Base-by-base conservation (phyloP, 345 rosid genomes). In the Brassica cretica region DNA sequence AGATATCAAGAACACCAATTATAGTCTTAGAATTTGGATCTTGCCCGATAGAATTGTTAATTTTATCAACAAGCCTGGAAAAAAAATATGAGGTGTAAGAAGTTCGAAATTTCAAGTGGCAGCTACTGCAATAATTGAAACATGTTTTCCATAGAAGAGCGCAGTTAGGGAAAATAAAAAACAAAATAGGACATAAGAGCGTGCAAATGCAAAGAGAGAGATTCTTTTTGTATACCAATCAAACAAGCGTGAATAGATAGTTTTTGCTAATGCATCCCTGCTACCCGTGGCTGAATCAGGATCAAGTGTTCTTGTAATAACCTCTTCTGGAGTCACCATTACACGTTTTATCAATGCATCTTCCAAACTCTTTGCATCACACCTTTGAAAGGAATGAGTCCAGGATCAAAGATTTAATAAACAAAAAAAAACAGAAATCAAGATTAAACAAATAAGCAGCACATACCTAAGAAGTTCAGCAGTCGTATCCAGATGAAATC, bases 291-390 rank as follows among this genome's bases (percentile, higher is more conserved):
- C 99, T 83, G 92, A 87, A 71, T 75, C 84, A 74, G 97, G 94
- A 85, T 95, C 99, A 62, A 95, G 96, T 76, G 97, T 87, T 89
- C 96, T 91, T 73, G 97, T 95, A 75, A 95, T 95, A 82, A 95
- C 79, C 89, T 95, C 99, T 83, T 95, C 99, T 67, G 99, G 99
- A 68, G 99, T 95, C 84, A 95, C 98, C 98, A 95, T 95, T 29
- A 93, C 99, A 86, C 99, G 99, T 86, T 93, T 86, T 78, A 95
- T 91, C 83, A 95, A 68, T 51, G 99, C 98, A 86, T 88, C 90
- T 87, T 95, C 99, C 86, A 95, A 83, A 84, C 88, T 90, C 86
- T 85, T 88, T 76, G 89, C 89, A 87, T 95, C 84, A 66, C 99
- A 95, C 82, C 99, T 70, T 74, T 30, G 59, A 55, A 75, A 66